Evolutionary conservation across 2,329 filamentous ascomycete species (phyloP), one percentile per base, ranked within the genome.

Genomic region (Furcasterigmium furcatum): DNA sequence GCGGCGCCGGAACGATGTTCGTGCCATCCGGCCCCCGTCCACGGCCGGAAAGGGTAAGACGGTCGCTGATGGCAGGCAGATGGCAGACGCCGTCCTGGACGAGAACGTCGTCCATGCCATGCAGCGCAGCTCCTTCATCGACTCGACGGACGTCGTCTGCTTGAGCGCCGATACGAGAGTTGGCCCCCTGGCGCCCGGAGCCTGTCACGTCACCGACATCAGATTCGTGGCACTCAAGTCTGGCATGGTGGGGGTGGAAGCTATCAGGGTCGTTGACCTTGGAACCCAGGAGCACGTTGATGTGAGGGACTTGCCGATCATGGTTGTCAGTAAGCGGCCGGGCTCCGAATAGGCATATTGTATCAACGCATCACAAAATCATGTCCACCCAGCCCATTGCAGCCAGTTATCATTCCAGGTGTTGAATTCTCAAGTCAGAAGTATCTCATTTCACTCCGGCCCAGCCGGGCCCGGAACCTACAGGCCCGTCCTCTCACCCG

Each of bases 211-310:
- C 30, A 82, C 81, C 1, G 85, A 88, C 60, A 62, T 92, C 54
- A 79, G 80, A 53, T 91, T 92, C 53, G 68, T 91, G 44, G 83
- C 87, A 4, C 67, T 91, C 43, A 70, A 71, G 44, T 73, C 79
- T 40, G 88, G 88, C 1, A 75, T 88, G 25, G 73, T 88, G 24
- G 75, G 77, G n/a, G 64, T 92, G 3, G 88, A 91, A 55, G 83
- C 84, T 3, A 73, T 92, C 18, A 73, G 87, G 41, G 79, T 92
- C 2, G 74, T 91, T 4, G 88, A 94, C 61, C 61, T 92, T 48
- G 79, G 73, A 19, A 87, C 80, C 27, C 84, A 88, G 57, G 87
- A 91, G 66, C 85, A 87, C 58, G 84, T 88, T 4, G 87, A 92
- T 62, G 82, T 91, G 45, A 76, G 80, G 49, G 85, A 92, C 50